Evolutionary conservation across 768 basidiomycete genomes (phyloP), one percentile per base, ranked within the genome.

Genomic region (Pleurotus cornucopiae): DNA sequence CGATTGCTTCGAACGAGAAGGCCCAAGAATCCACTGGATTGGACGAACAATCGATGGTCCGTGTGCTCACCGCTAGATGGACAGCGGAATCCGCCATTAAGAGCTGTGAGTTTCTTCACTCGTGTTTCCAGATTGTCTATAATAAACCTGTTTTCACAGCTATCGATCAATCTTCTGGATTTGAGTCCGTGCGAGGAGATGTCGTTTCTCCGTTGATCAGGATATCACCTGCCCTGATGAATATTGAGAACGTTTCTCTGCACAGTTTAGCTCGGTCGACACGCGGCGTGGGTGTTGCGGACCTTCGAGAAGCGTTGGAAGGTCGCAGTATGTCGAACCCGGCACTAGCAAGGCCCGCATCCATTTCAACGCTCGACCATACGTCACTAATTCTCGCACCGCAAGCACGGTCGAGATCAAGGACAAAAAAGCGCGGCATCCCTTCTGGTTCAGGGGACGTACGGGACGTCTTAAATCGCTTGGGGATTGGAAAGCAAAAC

Each of bases 231-330:
- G 85, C 88, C 13, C 74, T 96, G 59, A 96, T 94, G 91, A 86
- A 90, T 61, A 89, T 91, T 52, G 90, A 94, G 63, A 96, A 96
- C 67, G 76, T 91, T 34, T 96, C 94, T 5, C 76, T 93, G 55
- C 89, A 91, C 66, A 93, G 91, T 64, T 71, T 96, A 56, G 81
- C 88, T 16, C 81, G 90, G 55, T 89, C 90, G 3, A 82, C 83
- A 2, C 81, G 88, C 57, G 87, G 88, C 0, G 85, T 96, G 13
- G 94, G 94, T 20, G 93, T 96, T 20, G 85, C 83, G 1, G 93
- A 95, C 66, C 77, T 97, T 30, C 79, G 93, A 53, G 93, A 94
- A 62, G 94, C 94, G 3, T 73, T 97, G 3, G 91, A 93, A 72
- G 91, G 91, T 18, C 83, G 91, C 40, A 84, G 88, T 64, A 82